A percentile compares a stretch with the other conserved stretches of the same genome.
Conservation (phyloP, 805 yeast species). For the Citeromyces matritensis region DNA sequence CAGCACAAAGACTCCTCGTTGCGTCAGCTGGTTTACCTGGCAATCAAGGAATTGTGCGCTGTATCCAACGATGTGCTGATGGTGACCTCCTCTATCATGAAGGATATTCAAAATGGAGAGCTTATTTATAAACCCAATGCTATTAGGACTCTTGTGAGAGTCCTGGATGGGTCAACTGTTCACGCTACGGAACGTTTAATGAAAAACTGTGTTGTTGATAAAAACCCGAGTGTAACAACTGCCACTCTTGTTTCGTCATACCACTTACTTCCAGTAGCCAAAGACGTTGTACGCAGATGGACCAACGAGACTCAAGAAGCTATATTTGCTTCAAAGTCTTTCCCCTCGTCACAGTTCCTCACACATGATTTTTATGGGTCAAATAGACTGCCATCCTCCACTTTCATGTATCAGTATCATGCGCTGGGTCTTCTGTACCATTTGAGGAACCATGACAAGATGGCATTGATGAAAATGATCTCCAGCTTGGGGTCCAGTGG, state of each 20-base stretch:
- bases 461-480: slow-evolving; percentile 85
- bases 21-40: slow-evolving; percentile 87
- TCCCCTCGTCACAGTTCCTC: slow-evolving; percentile 31
- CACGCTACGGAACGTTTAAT: slow-evolving; percentile 86
- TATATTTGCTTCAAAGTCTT: slow-evolving; percentile 45
- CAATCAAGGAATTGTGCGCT: slow-evolving; percentile 79
- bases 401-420: slow-evolving; percentile 86
- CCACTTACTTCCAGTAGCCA: slow-evolving; percentile 78
- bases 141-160: slow-evolving; percentile 79
- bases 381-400: slow-evolving; percentile 45
- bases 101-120: slow-evolving; percentile 88
- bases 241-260: slow-evolving; percentile 92
- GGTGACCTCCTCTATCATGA: slow-evolving; percentile 98
- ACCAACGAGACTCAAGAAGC: slow-evolving; percentile 90
- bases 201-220: slow-evolving; percentile 87
- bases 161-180: slow-evolving; percentile 80
- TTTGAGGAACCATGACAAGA: slow-evolving; percentile 78
- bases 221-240: slow-evolving; percentile 72
- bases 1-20: slow-evolving; percentile 81
- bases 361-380: slow-evolving; percentile 41
- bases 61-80: slow-evolving; percentile 85
- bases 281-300: slow-evolving; percentile 87
- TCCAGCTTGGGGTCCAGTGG: slow-evolving; percentile 52
- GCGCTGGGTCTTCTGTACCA: slow-evolving; percentile 85
- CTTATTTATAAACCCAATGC: slow-evolving; percentile 86